Evolutionary conservation across 176 grass and related monocot genomes (phyloP).

Genomic region (Hsuehochloa calcarea): DNA sequence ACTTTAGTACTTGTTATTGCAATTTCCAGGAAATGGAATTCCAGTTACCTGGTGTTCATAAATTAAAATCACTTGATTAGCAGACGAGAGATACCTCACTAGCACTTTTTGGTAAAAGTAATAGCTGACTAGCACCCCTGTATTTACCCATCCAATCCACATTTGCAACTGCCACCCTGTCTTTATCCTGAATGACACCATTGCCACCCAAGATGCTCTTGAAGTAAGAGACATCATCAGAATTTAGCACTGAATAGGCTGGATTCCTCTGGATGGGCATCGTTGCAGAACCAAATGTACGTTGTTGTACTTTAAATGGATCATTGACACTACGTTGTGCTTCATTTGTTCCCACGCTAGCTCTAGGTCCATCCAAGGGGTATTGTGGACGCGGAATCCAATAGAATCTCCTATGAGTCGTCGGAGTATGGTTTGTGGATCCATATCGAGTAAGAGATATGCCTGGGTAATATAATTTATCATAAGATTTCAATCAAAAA

Average conservation of each 20-base stretch:
- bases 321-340: background rate
- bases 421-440: constrained; percentile 4
- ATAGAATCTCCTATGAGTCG: constrained; percentile 37
- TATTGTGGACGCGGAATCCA: background rate
- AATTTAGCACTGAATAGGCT: constrained; percentile 64
- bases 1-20: background rate
- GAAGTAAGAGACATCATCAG: constrained; percentile 75
- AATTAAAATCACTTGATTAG: background rate
- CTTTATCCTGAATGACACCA: constrained; percentile 79
- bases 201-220: constrained; percentile 76
- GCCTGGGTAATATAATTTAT: constrained; percentile 18
- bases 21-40: background rate
- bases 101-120: constrained; percentile 82
- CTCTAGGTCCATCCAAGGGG: background rate
- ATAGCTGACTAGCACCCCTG: constrained; percentile 70
- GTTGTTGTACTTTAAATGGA: constrained; percentile 32
- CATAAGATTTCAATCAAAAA: constrained; percentile 27
- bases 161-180: constrained; percentile 76
- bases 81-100: constrained; percentile 49
- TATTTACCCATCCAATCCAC: constrained; percentile 92
- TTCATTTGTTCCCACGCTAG: constrained; percentile 3
- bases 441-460: background rate
- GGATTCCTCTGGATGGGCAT: constrained; percentile 64
- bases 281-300: constrained; percentile 49
- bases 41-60: background rate